Conservation (phyloP, 768 basidiomycete genomes). For the Exsudoporus frostii region DNA sequence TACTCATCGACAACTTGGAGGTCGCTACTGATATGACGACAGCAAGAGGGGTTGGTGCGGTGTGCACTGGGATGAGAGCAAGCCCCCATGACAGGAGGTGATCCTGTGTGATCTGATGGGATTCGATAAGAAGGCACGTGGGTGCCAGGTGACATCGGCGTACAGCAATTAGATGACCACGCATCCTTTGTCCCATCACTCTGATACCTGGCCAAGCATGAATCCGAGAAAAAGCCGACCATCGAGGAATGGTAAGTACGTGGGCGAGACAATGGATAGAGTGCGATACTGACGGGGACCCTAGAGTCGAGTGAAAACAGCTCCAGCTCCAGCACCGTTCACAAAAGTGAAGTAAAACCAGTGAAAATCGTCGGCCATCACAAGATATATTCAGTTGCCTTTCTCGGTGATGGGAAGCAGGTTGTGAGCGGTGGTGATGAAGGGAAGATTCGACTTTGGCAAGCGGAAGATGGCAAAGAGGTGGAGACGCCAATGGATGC, state of each 20-base stretch:
- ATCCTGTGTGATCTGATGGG: too few relatives aligned
- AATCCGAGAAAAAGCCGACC: too few relatives aligned
- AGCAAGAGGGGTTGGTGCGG: too few relatives aligned
- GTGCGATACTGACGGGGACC: background rate
- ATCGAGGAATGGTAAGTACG: background rate
- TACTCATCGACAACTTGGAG: too few relatives aligned
- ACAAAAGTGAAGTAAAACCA: background rate
- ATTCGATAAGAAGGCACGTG: background rate
- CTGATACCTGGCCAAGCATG: background rate
- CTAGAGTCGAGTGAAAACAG: background rate
- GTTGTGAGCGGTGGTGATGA: background rate
- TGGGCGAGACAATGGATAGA: background rate
- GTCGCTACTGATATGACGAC: too few relatives aligned
- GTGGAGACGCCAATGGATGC: background rate
- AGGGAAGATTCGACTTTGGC: conserved; percentile 1
- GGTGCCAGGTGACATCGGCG: background rate
- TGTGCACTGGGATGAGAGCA: too few relatives aligned
- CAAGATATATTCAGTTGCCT: background rate
- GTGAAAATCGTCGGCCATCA: background rate
- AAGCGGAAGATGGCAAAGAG: background rate
- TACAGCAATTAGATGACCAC: background rate
- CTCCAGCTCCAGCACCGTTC: background rate
- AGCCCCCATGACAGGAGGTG: too few relatives aligned
- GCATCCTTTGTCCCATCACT: background rate
- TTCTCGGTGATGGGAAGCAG: background rate